These are phyloP conservation scores for Holtermanniella nyarrowii DNA, from an alignment of 768 basidiomycete species.

Conservation along the genomic window DNA sequence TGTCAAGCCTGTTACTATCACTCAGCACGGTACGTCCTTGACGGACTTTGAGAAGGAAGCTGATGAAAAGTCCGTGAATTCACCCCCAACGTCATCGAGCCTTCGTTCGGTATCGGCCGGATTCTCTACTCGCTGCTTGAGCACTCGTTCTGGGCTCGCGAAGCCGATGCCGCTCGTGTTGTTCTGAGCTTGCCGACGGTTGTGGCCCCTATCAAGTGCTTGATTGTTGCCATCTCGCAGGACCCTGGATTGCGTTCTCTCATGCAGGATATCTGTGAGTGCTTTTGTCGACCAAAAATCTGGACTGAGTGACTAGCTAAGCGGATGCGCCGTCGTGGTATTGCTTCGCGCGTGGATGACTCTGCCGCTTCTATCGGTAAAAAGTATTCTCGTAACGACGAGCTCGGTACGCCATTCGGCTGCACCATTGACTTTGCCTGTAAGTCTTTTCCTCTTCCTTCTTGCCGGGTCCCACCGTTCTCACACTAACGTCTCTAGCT, in stretches of 20 bases:
- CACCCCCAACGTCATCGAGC: constrained; percentile 96
- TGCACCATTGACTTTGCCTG: constrained; percentile 92
- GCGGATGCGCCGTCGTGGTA: constrained; percentile 75
- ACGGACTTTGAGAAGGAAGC: background rate
- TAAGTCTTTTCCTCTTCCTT: constrained; percentile 40
- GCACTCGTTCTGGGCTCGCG: constrained; percentile 91
- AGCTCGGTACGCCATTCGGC: constrained; percentile 94
- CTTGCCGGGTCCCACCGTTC: background rate
- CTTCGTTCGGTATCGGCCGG: constrained; percentile 93
- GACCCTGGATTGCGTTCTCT: constrained; percentile 74
- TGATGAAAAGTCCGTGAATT: constrained; percentile 71
- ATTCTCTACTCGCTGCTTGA: constrained; percentile 89
- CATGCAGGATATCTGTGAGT: constrained; percentile 82
- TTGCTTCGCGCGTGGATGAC: constrained; percentile 90
- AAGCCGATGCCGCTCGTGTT: constrained; percentile 78
- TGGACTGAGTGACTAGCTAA: constrained; percentile 49
- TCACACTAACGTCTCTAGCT: constrained; percentile 46
- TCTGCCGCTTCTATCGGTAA: constrained; percentile 91
- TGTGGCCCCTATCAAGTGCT: constrained; percentile 90
- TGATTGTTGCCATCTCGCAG: constrained; percentile 87
- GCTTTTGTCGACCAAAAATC: constrained; percentile 1
- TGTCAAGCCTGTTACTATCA: constrained; percentile 73
- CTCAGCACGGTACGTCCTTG: constrained; percentile 57
- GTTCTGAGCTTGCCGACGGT: constrained; percentile 81
- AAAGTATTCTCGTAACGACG: constrained; percentile 95